These are phyloP conservation scores for Afroboletus lepidellus DNA, from an alignment of 1,284 basidiomycete species.

Conservation along the genomic window DNA sequence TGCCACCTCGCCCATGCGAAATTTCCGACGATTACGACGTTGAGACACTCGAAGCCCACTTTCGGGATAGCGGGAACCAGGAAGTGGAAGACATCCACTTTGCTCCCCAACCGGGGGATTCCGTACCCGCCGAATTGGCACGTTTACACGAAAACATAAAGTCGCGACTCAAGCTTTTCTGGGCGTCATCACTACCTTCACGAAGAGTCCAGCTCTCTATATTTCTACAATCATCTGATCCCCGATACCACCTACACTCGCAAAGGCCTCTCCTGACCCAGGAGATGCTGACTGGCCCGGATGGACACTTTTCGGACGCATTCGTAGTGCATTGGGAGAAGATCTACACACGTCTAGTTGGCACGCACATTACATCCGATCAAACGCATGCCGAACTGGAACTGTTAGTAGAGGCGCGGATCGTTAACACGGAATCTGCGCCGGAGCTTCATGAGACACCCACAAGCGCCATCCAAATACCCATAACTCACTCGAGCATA, in stretches of 20 bases:
- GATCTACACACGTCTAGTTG: constrained; percentile 59
- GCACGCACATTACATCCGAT: constrained; percentile 57
- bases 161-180: constrained; percentile 72
- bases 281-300: constrained; percentile 55
- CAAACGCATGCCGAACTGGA: constrained; percentile 52
- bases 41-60: constrained; percentile 33
- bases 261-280: constrained; percentile 45
- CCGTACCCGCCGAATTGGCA: constrained; percentile 39
- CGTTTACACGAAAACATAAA: constrained; percentile 74
- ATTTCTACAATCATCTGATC: constrained; percentile 41
- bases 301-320: constrained; percentile 70
- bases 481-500: constrained; percentile 40
- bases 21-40: constrained; percentile 60
- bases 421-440: constrained; percentile 31
- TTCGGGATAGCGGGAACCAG: constrained; percentile 24
- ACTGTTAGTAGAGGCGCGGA: constrained; percentile 52
- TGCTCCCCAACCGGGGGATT: constrained; percentile 16
- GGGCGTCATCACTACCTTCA: constrained; percentile 65
- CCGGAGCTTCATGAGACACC: constrained; percentile 37
- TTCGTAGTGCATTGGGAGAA: constrained; percentile 67
- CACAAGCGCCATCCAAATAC: constrained; percentile 19
- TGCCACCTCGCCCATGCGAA: constrained; percentile 61
- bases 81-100: constrained; percentile 21
- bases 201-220: constrained; percentile 58
- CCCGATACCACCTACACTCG: constrained; percentile 14